Conservation (phyloP, 306 rosid genomes). For the Quercus mongolica region DNA sequence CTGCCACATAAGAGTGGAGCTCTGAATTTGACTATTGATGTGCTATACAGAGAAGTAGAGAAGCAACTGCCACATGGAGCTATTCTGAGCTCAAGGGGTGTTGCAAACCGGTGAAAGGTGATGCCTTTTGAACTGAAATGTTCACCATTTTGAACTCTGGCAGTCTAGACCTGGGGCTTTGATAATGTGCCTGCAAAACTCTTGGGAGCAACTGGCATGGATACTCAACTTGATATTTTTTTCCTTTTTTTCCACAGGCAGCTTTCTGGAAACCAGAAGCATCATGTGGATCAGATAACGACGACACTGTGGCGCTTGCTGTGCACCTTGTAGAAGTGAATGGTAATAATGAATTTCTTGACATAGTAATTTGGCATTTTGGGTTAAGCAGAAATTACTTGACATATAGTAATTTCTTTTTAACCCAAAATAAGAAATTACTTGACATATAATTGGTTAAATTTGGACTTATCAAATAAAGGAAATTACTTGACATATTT, state of each 20-base stretch:
- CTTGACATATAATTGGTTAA: no score
- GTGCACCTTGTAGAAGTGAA: background rate
- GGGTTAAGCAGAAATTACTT: background rate
- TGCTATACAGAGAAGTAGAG: background rate
- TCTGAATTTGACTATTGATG: background rate
- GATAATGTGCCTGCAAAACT: background rate
- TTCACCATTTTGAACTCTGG: background rate
- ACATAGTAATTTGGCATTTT: background rate
- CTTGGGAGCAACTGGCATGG: background rate
- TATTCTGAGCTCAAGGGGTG: conserved; percentile 11
- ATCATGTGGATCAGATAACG: background rate
- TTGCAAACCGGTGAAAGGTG: background rate
- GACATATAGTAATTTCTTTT: no score
- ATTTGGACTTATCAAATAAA: no score
- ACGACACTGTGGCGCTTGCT: background rate
- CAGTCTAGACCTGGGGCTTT: conserved; percentile 1
- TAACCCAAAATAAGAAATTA: no score
- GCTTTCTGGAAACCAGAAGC: conserved; percentile 6
- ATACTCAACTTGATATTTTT: background rate
- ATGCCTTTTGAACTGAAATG: background rate
- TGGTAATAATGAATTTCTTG: background rate
- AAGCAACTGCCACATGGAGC: background rate
- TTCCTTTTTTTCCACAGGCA: background rate
- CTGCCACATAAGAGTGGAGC: conserved; percentile 6
- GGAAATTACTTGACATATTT: background rate